These are phyloP conservation scores for Plicaturopsis crispa DNA, from an alignment of 768 basidiomycete species.

Conservation along the genomic window DNA sequence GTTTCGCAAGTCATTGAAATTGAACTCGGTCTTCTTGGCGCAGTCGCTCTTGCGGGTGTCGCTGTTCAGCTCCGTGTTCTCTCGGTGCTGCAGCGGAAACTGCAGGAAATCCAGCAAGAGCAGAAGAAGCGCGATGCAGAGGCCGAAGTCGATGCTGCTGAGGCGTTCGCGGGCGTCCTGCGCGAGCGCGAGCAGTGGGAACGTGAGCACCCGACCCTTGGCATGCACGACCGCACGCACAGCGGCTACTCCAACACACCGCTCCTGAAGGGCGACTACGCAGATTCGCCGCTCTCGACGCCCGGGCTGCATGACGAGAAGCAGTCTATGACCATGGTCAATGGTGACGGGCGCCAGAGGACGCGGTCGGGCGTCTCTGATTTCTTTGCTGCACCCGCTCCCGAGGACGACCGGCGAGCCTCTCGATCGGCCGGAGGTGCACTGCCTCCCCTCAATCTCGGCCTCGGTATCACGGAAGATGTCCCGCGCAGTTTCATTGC, in stretches of 20 bases:
- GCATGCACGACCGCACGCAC: slow-evolving; percentile 52
- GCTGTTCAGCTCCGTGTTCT: slow-evolving; percentile 89
- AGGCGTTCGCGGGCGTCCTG: slow-evolving; percentile 53
- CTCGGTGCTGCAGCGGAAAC: slow-evolving; percentile 68
- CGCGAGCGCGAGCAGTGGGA: slow-evolving; percentile 84
- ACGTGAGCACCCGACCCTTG: slow-evolving; percentile 63
- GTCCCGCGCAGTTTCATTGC: slow-evolving; percentile 68
- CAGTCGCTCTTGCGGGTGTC: slow-evolving; percentile 77
- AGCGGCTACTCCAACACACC: slow-evolving; percentile 59
- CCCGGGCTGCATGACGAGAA: slow-evolving; percentile 47
- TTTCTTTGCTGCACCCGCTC: slow-evolving; percentile 54
- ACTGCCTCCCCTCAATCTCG: slow-evolving; percentile 70
- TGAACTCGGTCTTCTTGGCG: slow-evolving; percentile 83
- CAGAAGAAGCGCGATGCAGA: slow-evolving; percentile 65
- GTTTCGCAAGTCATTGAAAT: slow-evolving; percentile 89
- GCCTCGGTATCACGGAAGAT: slow-evolving; percentile 64
- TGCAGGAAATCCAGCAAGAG: slow-evolving; percentile 74
- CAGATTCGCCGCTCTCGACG: slow-evolving; percentile 32
- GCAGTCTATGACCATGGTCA: slow-evolving; percentile 42
- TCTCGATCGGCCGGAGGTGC: slow-evolving; percentile 45
- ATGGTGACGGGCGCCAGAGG: slow-evolving; percentile 44
- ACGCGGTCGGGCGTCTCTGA: slow-evolving; percentile 67
- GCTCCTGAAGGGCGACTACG: slow-evolving; percentile 43
- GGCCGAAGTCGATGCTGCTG: slow-evolving; percentile 68
- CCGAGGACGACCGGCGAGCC: slow-evolving; percentile 55